Base-by-base conservation (phyloP, 768 basidiomycete species). In the Termitomyces sp. region DNA sequence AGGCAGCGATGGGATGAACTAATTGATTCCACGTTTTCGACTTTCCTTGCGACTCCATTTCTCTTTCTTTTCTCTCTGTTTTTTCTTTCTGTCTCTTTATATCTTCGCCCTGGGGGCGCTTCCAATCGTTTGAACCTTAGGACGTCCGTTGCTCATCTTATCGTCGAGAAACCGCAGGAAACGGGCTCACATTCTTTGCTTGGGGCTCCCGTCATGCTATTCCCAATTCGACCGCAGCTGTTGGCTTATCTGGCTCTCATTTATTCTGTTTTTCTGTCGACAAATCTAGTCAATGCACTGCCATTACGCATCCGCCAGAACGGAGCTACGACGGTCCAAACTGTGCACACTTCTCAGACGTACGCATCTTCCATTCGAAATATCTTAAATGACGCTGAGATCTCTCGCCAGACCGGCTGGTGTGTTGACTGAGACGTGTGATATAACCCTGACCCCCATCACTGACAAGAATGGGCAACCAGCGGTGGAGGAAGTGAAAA, bases 361-460 rank as follows among this genome's bases (percentile, higher is more conserved):
- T 85, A 71, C 70, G 82, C 63, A 46, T 30, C 63, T 56, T n/a
- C 5, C 42, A 52, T 40, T 30, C n/a, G 1, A 30, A 52, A 10
- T 45, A 51, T 27, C 6, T 2, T 47, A n/a, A 50, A 42, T 30
- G 40, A 54, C 52, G 60, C 55, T 63, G 51, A 65, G 32, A 51
- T 27, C 33, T 55, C 42, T 26, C n/a, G 27, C n/a, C 59, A 86
- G 85, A 53, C 56, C 76, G 45, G 72, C 76, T 56, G 86, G 86
- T 18, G 68, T 70, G 30, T 71, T 84, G 69, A 81, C 75, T 42
- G 76, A 84, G 72, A 84, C 78, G n/a, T 89, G 87, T 67, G 74
- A 79, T 10, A 72, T 84, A 48, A 80, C 81, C 10, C 74, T 87
- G 47, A 85, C 80, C 4, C 85, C 83, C 6, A 75, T 81, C 44